Evolutionary conservation across 768 basidiomycete genomes (phyloP).

Genomic region (Russula earlei): DNA sequence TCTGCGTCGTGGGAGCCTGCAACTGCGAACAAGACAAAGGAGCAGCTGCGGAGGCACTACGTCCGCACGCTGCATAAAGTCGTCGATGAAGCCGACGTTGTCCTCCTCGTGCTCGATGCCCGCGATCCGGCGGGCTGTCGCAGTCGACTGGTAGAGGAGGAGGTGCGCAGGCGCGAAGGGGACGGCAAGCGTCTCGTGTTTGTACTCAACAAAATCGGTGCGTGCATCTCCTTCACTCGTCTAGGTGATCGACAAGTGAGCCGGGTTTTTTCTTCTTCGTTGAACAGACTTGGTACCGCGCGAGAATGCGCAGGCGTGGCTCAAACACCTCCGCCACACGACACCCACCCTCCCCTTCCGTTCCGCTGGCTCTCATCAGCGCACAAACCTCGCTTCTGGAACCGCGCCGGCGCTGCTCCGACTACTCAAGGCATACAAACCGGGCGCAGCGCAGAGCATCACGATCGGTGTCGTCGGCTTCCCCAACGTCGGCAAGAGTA

Average conservation of each 20-base stretch:
- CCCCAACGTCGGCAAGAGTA: slow-evolving; percentile 96
- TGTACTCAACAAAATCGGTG: slow-evolving; percentile 95
- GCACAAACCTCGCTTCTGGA: slow-evolving; percentile 68
- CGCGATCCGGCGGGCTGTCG: slow-evolving; percentile 92
- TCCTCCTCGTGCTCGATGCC: slow-evolving; percentile 86
- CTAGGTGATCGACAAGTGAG: background rate
- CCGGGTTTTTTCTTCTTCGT: background rate
- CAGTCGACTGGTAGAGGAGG: slow-evolving; percentile 88
- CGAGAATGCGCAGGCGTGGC: slow-evolving; percentile 82
- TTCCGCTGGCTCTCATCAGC: slow-evolving; percentile 64
- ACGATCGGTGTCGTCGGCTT: slow-evolving; percentile 92
- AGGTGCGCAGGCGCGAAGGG: slow-evolving; percentile 72
- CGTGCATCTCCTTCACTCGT: slow-evolving; percentile 23
- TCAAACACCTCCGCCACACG: slow-evolving; percentile 82
- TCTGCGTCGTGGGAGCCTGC: slow-evolving; percentile 27
- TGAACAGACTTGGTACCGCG: slow-evolving; percentile 85
- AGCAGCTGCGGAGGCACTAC: slow-evolving; percentile 65
- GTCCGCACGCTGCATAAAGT: slow-evolving; percentile 81
- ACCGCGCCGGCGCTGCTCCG: slow-evolving; percentile 72
- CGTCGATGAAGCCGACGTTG: slow-evolving; percentile 85
- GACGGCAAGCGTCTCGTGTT: slow-evolving; percentile 91
- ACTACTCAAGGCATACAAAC: slow-evolving; percentile 77
- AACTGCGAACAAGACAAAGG: slow-evolving; percentile 48
- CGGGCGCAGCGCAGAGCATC: slow-evolving; percentile 51
- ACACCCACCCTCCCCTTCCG: slow-evolving; percentile 93